Evolutionary conservation across 202 grass and related monocot species (phyloP).

Genomic region (Zoysia matrella): DNA sequence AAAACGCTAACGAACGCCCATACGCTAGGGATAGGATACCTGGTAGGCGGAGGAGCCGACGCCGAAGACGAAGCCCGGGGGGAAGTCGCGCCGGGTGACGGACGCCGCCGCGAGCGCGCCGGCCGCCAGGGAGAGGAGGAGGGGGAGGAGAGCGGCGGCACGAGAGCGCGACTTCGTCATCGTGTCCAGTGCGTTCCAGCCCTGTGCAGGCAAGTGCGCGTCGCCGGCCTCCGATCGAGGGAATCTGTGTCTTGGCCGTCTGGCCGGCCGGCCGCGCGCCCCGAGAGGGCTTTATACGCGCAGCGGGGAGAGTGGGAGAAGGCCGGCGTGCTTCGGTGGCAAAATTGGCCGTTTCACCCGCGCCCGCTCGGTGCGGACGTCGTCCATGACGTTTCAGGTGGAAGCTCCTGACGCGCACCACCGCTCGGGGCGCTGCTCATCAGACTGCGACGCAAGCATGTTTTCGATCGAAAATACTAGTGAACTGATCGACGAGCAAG

Average conservation of each 20-base stretch:
- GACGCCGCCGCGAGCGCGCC: background rate
- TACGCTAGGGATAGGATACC: constrained; percentile 25
- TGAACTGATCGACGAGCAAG: no score
- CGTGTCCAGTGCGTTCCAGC: no score
- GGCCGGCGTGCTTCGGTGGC: background rate
- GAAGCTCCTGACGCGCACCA: background rate
- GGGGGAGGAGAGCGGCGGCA: background rate
- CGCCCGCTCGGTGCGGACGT: constrained; percentile 14
- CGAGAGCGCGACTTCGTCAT: background rate
- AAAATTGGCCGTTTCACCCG: background rate
- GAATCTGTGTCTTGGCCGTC: background rate
- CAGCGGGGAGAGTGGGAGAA: no score
- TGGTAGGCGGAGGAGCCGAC: constrained; percentile 84
- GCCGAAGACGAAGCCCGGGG: constrained; percentile 78
- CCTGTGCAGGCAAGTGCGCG: background rate
- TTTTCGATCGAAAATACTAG: background rate
- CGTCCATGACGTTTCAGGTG: constrained; percentile 8
- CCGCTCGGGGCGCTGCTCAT: no score
- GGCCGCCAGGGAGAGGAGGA: background rate
- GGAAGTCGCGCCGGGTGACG: constrained; percentile 66
- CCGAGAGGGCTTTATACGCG: background rate
- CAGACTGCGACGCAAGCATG: background rate
- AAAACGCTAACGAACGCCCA: background rate
- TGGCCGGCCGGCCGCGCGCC: constrained; percentile 3
- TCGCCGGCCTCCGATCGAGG: background rate